Evolutionary conservation across 2,329 filamentous ascomycete genomes (phyloP).

Genomic region (Nemania abortiva): DNA sequence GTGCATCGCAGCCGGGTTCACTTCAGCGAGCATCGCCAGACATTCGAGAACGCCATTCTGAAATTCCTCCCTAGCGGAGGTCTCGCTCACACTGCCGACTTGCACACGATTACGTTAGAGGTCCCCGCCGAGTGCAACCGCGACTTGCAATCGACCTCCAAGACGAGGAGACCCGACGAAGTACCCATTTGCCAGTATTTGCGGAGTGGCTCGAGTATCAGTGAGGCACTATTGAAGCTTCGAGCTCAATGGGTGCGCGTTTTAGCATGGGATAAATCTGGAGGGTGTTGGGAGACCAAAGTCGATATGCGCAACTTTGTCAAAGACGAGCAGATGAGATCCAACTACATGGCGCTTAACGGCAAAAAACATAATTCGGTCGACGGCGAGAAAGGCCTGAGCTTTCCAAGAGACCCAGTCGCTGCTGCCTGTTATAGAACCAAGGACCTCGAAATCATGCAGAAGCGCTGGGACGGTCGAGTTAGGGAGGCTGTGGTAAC

Average conservation of each 20-base stretch:
- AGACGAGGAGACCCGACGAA: constrained; percentile 26
- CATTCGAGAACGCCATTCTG: constrained; percentile 54
- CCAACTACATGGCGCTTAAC: constrained; percentile 11
- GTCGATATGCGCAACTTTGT: constrained; percentile 43
- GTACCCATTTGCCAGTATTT: constrained; percentile 57
- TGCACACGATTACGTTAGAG: constrained; percentile 59
- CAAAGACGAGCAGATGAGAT: constrained; percentile 35
- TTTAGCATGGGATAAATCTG: constrained; percentile 49
- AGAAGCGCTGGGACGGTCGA: constrained; percentile 20
- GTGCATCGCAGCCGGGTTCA: constrained; percentile 58
- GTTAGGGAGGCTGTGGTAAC: constrained; percentile 12
- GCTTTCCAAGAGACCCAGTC: background rate
- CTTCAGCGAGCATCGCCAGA: constrained; percentile 39
- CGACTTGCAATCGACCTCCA: constrained; percentile 25
- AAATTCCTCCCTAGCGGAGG: constrained; percentile 50
- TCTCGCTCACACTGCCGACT: constrained; percentile 42
- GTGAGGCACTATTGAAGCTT: constrained; percentile 50
- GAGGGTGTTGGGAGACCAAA: constrained; percentile 34
- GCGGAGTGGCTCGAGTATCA: constrained; percentile 44
- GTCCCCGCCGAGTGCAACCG: constrained; percentile 51
- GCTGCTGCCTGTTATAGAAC: constrained; percentile 15
- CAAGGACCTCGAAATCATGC: constrained; percentile 37
- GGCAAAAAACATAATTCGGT: background rate
- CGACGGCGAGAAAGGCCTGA: constrained; percentile 15
- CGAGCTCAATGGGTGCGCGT: constrained; percentile 55